Evolutionary conservation across 768 basidiomycete genomes (phyloP), one percentile per base, ranked within the genome.

Genomic region (Serendipita indica): DNA sequence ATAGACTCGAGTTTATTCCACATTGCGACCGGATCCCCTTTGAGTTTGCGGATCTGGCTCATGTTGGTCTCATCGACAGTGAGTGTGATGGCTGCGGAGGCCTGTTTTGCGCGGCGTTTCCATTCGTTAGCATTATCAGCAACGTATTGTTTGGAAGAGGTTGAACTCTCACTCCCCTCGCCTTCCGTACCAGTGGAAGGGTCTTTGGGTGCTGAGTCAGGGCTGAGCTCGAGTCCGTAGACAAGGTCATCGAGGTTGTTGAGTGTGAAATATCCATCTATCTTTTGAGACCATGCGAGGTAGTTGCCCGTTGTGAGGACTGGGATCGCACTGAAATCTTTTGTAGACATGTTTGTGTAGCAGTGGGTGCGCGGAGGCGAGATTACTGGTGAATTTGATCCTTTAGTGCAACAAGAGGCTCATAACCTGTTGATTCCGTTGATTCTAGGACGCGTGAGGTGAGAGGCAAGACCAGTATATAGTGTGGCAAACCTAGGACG

Each of bases 1-100:
- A 61, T 52, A 20, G 54, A 32, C 39, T 60, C 58, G n/a, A 63
- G 45, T 41, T 60, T 62, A 34, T 56, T 59, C 62, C 62, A 64
- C 49, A 54, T 54, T 27, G n/a, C 10, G 22, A 54, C 49, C n/a
- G 49, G 49, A n/a, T 54, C 49, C n/a, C 22, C 49, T 54, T 54
- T 28, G 10, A 20, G 3, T 33, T 18, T 18, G 7, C 32, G 12
- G 7, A 54, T 28, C 7, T 54, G 49, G 4, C n/a, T 30, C 3
- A 28, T 28, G 32, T 54, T 54, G 7, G 49, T 25, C 22, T 54
- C 25, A 27, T 54, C 49, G 25, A 54, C n/a, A 16, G 22, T 54
- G 22, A 54, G 22, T 20, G 22, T 33, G 32, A 54, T 54, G 49
- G 49, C 49, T 10, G 22, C 49, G 7, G 49, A 18, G n/a, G 49